Percentiles rank a stretch among this genome's conserved stretches.
phyloP scores from a whole-genome alignment of 345 rosid genomes.

The Geranium rotundifolium region DNA sequence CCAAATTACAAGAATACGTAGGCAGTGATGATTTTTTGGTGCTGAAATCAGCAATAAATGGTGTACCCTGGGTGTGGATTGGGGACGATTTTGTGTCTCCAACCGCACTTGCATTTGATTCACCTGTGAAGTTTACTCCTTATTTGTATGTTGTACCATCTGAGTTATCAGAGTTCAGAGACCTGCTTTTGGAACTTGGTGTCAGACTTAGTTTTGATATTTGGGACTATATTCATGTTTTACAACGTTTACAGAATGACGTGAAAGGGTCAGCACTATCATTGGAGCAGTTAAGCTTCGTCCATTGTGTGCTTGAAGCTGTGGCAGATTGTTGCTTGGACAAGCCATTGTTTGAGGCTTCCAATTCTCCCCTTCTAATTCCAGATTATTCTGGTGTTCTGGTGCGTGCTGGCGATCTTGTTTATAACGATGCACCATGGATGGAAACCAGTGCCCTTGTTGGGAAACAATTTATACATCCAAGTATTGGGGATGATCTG shows the following conservation, averaged over 20 bases:
- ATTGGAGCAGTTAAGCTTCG: conserved; percentile 64
- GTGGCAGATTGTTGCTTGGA: conserved; percentile 57
- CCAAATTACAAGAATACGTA: conserved; percentile 48
- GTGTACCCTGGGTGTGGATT: conserved; percentile 86
- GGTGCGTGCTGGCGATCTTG: conserved; percentile 47
- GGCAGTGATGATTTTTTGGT: conserved; percentile 47
- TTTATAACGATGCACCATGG: conserved; percentile 98
- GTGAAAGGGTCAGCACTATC: conserved; percentile 49
- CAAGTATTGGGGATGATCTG: conserved; percentile 68
- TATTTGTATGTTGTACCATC: conserved; percentile 95
- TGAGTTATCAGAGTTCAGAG: conserved; percentile 69
- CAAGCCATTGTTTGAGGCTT: conserved; percentile 37
- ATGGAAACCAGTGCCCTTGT: conserved; percentile 50
- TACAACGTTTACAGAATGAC: conserved; percentile 58
- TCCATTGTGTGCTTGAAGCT: conserved; percentile 76
- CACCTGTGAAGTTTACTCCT: conserved; percentile 89
- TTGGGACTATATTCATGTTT: conserved; percentile 63
- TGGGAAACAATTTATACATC: conserved; percentile 75
- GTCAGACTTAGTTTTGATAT: conserved; percentile 73
- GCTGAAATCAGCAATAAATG: conserved; percentile 52
- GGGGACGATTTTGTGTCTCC: conserved; percentile 82
- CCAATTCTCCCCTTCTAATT: conserved; percentile 38
- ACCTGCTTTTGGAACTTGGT: conserved; percentile 67
- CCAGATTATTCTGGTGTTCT: conserved; percentile 71
- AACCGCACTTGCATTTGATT: conserved; percentile 85